Evolutionary conservation across 169 alveolate species (phyloP).

Genomic region (Plasmodium yoelii): DNA sequence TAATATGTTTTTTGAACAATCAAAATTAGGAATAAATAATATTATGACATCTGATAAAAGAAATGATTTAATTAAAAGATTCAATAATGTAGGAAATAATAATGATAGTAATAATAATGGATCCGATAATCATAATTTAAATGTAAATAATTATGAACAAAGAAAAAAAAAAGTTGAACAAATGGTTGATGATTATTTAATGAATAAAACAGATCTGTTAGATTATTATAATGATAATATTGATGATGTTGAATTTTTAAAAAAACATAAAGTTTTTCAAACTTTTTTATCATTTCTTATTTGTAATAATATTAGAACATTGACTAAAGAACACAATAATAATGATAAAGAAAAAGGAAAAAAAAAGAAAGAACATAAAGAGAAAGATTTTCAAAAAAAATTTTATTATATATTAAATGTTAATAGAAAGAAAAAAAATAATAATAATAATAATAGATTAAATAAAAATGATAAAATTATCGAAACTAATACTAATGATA

Average conservation of each 20-base stretch:
- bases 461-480: slow-evolving; percentile 28
- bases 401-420: slow-evolving; percentile 73
- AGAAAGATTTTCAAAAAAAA: slow-evolving; percentile 79
- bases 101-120: too few species aligned
- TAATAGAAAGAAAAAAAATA: slow-evolving; percentile 51
- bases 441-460: slow-evolving; percentile 13
- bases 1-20: slow-evolving; percentile 18
- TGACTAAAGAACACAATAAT: slow-evolving; percentile 34
- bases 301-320: slow-evolving; percentile 84
- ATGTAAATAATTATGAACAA: background rate
- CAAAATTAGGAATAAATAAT: slow-evolving; percentile 9
- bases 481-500: background rate
- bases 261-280: slow-evolving; percentile 70
- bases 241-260: slow-evolving; percentile 60
- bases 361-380: slow-evolving; percentile 73
- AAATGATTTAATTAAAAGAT: slow-evolving; percentile 15
- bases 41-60: slow-evolving; percentile 5
- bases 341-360: slow-evolving; percentile 34
- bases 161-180: slow-evolving; percentile 54
- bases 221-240: slow-evolving; percentile 73
- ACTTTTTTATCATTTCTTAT: slow-evolving; percentile 84
- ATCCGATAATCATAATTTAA: background rate
- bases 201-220: slow-evolving; percentile 24
- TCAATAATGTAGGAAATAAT: background rate
- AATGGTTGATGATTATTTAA: slow-evolving; percentile 72